phyloP scores from a whole-genome alignment of 2,329 filamentous ascomycete species.

The Spiromastix sp. region DNA sequence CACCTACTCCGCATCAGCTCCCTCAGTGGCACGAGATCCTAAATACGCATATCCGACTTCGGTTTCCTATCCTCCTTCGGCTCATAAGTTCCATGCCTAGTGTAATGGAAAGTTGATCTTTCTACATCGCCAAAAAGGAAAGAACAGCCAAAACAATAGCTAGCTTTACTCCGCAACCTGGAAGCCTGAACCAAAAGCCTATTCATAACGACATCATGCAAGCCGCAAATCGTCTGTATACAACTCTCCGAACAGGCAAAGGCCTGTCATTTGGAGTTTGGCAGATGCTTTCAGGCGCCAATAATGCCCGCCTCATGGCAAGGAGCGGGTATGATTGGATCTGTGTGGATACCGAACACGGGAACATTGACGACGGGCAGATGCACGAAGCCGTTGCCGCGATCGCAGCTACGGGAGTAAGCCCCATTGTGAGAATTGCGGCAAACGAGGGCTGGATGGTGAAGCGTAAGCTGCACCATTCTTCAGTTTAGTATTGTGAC shows the following conservation, averaged over 20 bases:
- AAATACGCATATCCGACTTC: too few species aligned
- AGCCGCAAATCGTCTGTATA: constrained; percentile 43
- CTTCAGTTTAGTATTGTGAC: background rate
- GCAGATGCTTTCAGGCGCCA: constrained; percentile 49
- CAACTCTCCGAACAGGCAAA: constrained; percentile 37
- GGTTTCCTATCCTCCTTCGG: too few species aligned
- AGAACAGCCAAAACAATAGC: too few species aligned
- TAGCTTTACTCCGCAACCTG: too few species aligned
- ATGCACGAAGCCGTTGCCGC: constrained; percentile 48
- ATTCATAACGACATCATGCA: constrained; percentile 38
- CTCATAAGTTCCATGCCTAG: too few species aligned
- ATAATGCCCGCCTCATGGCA: constrained; percentile 43
- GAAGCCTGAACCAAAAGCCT: too few species aligned
- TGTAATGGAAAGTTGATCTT: too few species aligned
- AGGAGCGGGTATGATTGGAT: constrained; percentile 45
- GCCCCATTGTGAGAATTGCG: constrained; percentile 39
- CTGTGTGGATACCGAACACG: constrained; percentile 46
- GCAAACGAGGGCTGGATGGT: constrained; percentile 53
- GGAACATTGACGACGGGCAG: constrained; percentile 43
- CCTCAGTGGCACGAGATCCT: too few species aligned
- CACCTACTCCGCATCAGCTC: too few species aligned
- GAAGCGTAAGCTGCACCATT: constrained; percentile 34
- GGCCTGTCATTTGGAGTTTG: constrained; percentile 45
- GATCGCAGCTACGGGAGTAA: constrained; percentile 31
- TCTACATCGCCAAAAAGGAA: too few species aligned